Evolutionary conservation across 495 filamentous ascomycete species (phyloP), one percentile per base, ranked within the genome.

Genomic region (Thozetella sp.): DNA sequence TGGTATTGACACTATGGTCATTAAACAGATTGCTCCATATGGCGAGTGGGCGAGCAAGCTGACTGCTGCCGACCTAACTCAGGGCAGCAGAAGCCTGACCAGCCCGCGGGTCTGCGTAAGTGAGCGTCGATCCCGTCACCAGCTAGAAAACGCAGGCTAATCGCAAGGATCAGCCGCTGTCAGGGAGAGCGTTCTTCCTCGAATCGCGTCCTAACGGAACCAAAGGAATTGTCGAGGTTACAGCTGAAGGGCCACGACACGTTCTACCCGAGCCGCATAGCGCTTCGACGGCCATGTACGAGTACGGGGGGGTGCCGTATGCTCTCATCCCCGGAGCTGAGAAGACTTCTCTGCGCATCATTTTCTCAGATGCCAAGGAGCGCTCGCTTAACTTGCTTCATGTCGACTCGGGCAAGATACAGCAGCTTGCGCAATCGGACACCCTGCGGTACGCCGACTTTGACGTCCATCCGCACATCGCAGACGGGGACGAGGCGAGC

Each of bases 41-140:
- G 77, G 77, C n/a, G 72, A 64, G 20, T 80, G 77, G 77, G 63
- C 59, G 22, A 79, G 77, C 56, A 75, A 73, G 17, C 69, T 80
- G 22, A 73, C 73, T 22, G 65, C 69, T 22, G 75, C 77, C 22
- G 57, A 63, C n/a, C 52, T 79, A 24, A 64, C 75, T 30, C 66
- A 58, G 23, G 64, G 62, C 45, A 72, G 56, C 26, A 57, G 67
- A 9, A 34, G 25, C 19, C 56, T 73, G 26, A 25, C 51, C 22
- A 63, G 55, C 20, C 52, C 69, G 17, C 58, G 60, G 25, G 62
- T 63, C 4, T 53, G 61, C 43, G 70, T 71, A 51, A 57, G 63
- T 54, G n/a, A 10, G 9, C 12, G 43, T 19, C 2, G 9, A 20
- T 25, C n/a, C 20, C 22, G 23, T 23, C 51, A 15, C 15, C 20